A percentile compares a stretch with the other conserved stretches of the same genome.
Conservation (phyloP, 805 yeast species). For the Sporopachydermia lactativora region DNA sequence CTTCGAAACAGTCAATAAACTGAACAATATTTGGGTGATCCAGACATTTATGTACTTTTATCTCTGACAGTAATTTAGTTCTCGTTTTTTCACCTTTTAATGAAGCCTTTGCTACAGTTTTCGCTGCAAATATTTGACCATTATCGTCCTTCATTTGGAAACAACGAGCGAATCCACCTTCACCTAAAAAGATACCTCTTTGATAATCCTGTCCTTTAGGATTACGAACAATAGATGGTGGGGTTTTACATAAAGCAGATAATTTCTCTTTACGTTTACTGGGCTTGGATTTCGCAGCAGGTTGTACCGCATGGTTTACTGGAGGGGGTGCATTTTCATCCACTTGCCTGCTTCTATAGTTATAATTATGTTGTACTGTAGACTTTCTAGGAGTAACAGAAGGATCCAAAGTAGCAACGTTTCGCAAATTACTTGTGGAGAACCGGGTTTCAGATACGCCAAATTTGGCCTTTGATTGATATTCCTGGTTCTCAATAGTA, state of each 20-base stretch:
- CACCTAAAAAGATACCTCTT: constrained; percentile 85
- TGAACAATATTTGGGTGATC: constrained; percentile 82
- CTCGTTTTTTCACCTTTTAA: constrained; percentile 84
- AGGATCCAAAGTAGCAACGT: background rate
- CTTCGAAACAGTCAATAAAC: constrained; percentile 94
- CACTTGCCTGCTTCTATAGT: background rate
- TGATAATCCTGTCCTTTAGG: constrained; percentile 80
- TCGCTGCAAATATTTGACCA: constrained; percentile 87
- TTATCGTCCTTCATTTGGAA: constrained; percentile 85
- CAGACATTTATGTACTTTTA: constrained; percentile 86
- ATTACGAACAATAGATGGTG: constrained; percentile 85
- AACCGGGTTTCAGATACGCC: background rate
- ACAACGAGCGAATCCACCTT: constrained; percentile 98
- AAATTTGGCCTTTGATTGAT: background rate
- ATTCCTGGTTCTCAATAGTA: constrained; percentile 1
- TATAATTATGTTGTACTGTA: background rate
- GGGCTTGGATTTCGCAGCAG: constrained; percentile 14
- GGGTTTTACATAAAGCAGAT: constrained; percentile 87
- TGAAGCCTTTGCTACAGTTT: constrained; percentile 94
- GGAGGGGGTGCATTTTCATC: background rate
- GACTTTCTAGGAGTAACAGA: background rate
- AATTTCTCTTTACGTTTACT: constrained; percentile 80
- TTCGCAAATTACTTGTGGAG: background rate
- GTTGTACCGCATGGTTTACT: constrained; percentile 17
- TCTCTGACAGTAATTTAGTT: constrained; percentile 74